Conservation (phyloP, 768 basidiomycete genomes). For the Tulasnella calospora region DNA sequence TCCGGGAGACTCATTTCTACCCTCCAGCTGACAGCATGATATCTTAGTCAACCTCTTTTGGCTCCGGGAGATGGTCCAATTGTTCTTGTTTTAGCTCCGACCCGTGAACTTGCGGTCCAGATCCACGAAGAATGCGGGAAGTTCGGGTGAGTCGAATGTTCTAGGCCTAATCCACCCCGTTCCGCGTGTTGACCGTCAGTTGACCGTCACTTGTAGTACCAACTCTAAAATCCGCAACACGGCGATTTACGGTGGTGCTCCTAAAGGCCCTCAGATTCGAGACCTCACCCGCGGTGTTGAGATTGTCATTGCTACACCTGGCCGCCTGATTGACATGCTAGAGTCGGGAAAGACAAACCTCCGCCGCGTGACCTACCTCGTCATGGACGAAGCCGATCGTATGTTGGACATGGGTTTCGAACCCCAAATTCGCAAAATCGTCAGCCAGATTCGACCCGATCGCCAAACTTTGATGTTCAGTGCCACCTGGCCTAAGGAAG, state of each 20-base stretch:
- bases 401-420: constrained; percentile 99
- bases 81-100: constrained; percentile 92
- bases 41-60: constrained; percentile 77
- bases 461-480: constrained; percentile 99
- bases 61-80: constrained; percentile 95
- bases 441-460: constrained; percentile 94
- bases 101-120: constrained; percentile 96
- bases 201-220: constrained; percentile 43
- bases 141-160: constrained; percentile 63
- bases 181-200: background rate
- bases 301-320: constrained; percentile 99
- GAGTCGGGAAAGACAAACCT: constrained; percentile 95
- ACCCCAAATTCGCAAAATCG: constrained; percentile 98
- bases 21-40: background rate
- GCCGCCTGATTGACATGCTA: constrained; percentile 98
- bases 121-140: constrained; percentile 99
- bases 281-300: constrained; percentile 96
- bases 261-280: constrained; percentile 97
- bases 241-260: constrained; percentile 97
- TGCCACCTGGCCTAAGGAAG: constrained; percentile 99
- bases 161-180: background rate
- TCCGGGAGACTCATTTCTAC: constrained; percentile 27
- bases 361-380: constrained; percentile 91
- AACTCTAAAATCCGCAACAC: constrained; percentile 97
- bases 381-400: constrained; percentile 99